phyloP scores from a whole-genome alignment of 1,139 yeast species.

The Blastobotrys proliferans region DNA sequence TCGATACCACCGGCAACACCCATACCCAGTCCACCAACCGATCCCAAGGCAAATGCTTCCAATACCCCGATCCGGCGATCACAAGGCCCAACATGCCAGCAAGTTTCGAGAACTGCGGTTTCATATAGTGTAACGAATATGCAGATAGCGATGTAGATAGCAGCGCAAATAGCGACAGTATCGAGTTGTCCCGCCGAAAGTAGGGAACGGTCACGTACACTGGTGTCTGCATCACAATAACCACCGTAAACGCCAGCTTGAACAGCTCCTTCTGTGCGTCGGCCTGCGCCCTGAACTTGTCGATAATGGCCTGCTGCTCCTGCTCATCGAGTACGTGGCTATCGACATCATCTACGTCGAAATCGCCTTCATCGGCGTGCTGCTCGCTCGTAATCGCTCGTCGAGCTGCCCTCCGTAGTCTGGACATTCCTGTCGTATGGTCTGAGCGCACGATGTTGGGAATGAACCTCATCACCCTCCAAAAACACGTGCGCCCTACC shows the following conservation, averaged over 20 bases:
- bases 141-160: slow-evolving; percentile 26
- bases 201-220: slow-evolving; percentile 30
- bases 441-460: no score
- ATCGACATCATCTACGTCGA: not conserved
- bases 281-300: slow-evolving; percentile 27
- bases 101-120: slow-evolving; percentile 13
- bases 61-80: slow-evolving; percentile 24
- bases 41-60: slow-evolving; percentile 29
- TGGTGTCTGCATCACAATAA: slow-evolving; percentile 35
- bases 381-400: slow-evolving; percentile 18
- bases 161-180: slow-evolving; percentile 31
- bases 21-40: slow-evolving; percentile 34
- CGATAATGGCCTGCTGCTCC: slow-evolving; percentile 32
- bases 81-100: slow-evolving; percentile 24
- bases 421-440: slow-evolving; percentile 12
- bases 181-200: slow-evolving; percentile 30
- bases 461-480: not conserved
- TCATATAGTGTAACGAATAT: slow-evolving; percentile 21
- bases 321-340: slow-evolving; percentile 9
- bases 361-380: slow-evolving; percentile 4
- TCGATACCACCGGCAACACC: slow-evolving; percentile 30
- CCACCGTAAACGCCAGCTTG: slow-evolving; percentile 25
- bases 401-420: slow-evolving; percentile 26
- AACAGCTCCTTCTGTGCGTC: slow-evolving; percentile 24
- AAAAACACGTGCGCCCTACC: not conserved